Evolutionary conservation across 1,139 yeast genomes (phyloP).

Genomic region (Spathaspora jeffriesii): DNA sequence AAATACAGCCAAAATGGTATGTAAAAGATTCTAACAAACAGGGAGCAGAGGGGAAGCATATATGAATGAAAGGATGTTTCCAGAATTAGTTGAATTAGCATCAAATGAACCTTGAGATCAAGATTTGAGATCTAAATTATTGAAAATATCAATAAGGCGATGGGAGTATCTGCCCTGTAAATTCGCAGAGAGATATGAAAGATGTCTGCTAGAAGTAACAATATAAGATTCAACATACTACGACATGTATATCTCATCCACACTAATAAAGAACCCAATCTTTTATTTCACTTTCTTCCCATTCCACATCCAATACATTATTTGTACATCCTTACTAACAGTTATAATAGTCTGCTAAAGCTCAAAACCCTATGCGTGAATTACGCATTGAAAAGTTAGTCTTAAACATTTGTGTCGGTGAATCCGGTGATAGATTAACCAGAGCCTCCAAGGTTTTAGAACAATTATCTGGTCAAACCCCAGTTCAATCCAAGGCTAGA

Average conservation of each 20-base stretch:
- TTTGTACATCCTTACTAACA: conserved; percentile 11
- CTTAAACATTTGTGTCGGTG: conserved; percentile 99
- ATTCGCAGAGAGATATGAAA: too few relatives aligned
- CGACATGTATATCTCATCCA: background rate
- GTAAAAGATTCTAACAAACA: conserved; percentile 3
- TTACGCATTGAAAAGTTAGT: conserved; percentile 99
- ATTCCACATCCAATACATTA: background rate
- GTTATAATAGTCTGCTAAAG: conserved; percentile 25
- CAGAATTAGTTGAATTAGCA: background rate
- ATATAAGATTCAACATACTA: background rate
- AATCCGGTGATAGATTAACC: conserved; percentile 99
- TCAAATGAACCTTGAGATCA: background rate
- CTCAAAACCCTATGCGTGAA: conserved; percentile 88
- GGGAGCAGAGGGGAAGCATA: background rate
- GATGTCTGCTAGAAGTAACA: background rate
- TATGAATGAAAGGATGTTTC: background rate
- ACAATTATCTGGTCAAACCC: conserved; percentile 99
- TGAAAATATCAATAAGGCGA: background rate
- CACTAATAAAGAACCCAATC: background rate
- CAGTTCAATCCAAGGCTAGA: conserved; percentile 99
- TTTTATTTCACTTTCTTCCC: background rate
- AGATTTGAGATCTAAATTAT: background rate
- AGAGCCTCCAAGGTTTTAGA: conserved; percentile 99
- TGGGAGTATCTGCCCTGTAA: background rate
- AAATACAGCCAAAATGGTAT: conserved; percentile 9